Evolutionary conservation across 2,329 filamentous ascomycete genomes (phyloP).

Genomic region (Clathrospora elynae): DNA sequence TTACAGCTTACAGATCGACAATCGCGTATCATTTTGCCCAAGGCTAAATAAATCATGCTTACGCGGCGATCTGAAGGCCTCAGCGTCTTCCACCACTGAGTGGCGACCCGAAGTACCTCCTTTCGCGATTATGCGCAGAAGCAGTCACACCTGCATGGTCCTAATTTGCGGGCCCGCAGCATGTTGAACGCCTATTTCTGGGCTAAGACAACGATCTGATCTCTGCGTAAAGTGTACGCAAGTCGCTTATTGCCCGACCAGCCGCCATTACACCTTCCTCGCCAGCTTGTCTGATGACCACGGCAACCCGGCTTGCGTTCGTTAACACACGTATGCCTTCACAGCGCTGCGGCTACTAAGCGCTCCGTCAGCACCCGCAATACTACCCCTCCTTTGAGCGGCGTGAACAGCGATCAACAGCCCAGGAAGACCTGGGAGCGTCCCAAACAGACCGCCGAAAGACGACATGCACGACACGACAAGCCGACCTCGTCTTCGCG

Average conservation of each 20-base stretch:
- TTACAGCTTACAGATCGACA: constrained; percentile 21
- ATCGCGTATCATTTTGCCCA: constrained; percentile 14
- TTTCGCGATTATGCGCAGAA: constrained; percentile 21
- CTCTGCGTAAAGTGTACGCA: constrained; percentile 18
- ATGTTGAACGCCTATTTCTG: constrained; percentile 30
- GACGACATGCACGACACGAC: constrained; percentile 22
- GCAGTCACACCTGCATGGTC: constrained; percentile 25
- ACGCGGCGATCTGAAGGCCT: constrained; percentile 19
- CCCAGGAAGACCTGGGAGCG: constrained; percentile 22
- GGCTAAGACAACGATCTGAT: constrained; percentile 27
- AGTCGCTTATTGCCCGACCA: constrained; percentile 22
- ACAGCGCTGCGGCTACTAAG: constrained; percentile 15
- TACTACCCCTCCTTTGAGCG: constrained; percentile 22
- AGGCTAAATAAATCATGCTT: constrained; percentile 24
- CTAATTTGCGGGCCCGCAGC: constrained; percentile 15
- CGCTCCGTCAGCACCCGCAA: constrained; percentile 20
- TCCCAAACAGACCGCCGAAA: constrained; percentile 23
- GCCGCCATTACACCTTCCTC: constrained; percentile 23
- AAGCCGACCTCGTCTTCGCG: constrained; percentile 19
- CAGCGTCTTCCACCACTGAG: constrained; percentile 21
- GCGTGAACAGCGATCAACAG: constrained; percentile 13
- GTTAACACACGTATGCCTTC: constrained; percentile 15
- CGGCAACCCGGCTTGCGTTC: constrained; percentile 10
- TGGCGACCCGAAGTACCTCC: constrained; percentile 16
- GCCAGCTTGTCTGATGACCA: constrained; percentile 24